Conservation (phyloP, 176 grass and related monocot species). For the Calamus simplicifolius region DNA sequence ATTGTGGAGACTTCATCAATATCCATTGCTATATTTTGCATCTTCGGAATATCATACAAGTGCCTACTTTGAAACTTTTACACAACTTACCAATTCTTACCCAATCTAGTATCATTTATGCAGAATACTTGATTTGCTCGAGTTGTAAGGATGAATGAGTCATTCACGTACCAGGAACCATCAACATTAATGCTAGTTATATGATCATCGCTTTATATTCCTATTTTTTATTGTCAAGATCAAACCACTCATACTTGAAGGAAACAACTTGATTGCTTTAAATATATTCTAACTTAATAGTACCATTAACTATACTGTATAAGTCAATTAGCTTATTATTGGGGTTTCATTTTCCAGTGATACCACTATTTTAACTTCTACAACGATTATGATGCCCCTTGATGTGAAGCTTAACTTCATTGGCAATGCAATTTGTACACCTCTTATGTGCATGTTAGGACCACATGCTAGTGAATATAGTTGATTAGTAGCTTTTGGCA, state of each 20-base stretch:
- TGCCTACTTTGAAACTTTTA: neutral
- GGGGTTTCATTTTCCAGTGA: neutral
- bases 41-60: neutral
- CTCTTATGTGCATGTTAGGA: no score
- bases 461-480: no score
- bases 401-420: neutral
- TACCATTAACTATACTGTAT: neutral
- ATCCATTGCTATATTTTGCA: no score
- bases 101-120: neutral
- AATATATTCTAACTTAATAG: constrained; percentile 4
- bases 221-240: constrained; percentile 3
- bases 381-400: neutral
- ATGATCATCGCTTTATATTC: neutral
- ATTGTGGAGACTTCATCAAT: no score
- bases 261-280: neutral
- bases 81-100: neutral
- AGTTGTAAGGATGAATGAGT: neutral
- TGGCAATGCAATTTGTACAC: no score
- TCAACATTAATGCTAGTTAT: constrained; percentile 6
- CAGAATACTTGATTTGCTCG: neutral
- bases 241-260: neutral
- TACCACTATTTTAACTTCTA: constrained; percentile 1
- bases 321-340: constrained; percentile 4
- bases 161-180: neutral
- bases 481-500: no score